Evolutionary conservation across 148 eudicot species (phyloP).

Genomic region (Diospyros kaki): DNA sequence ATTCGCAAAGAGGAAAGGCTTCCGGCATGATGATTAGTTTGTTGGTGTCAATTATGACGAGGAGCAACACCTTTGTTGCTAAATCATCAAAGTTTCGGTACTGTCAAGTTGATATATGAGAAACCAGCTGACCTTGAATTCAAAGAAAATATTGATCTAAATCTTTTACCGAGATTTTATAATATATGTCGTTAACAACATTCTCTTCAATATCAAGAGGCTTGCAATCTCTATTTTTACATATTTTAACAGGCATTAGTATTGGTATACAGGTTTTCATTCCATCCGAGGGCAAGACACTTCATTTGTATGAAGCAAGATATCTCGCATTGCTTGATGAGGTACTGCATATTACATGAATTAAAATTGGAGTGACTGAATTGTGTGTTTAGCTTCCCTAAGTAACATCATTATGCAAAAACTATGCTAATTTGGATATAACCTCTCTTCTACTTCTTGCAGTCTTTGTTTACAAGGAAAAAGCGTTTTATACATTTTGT

Average conservation of each 20-base stretch:
- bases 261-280: slow-evolving; percentile 32
- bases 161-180: not conserved
- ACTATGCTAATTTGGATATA: too few species aligned
- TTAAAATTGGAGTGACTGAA: too few species aligned
- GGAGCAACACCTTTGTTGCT: too few species aligned
- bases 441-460: slow-evolving; percentile 15
- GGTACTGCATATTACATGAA: slow-evolving; percentile 22
- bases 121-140: too few species aligned
- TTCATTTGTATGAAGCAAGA: slow-evolving; percentile 53
- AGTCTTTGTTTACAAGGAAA: slow-evolving; percentile 35
- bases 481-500: slow-evolving; percentile 48
- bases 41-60: too few species aligned
- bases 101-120: too few species aligned
- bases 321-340: slow-evolving; percentile 44
- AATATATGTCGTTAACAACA: not conserved
- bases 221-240: too few species aligned
- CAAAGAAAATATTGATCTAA: not conserved
- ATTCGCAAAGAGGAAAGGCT: too few species aligned
- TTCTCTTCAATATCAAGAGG: not conserved
- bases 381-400: too few species aligned
- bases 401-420: not conserved
- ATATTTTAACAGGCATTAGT: not conserved
- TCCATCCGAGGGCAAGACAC: slow-evolving; percentile 44
- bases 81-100: too few species aligned
- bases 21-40: too few species aligned